A percentile compares a stretch with the other conserved stretches of the same genome.
Conservation (phyloP, 164 flowering plant species). For the Chimonanthus praecox region DNA sequence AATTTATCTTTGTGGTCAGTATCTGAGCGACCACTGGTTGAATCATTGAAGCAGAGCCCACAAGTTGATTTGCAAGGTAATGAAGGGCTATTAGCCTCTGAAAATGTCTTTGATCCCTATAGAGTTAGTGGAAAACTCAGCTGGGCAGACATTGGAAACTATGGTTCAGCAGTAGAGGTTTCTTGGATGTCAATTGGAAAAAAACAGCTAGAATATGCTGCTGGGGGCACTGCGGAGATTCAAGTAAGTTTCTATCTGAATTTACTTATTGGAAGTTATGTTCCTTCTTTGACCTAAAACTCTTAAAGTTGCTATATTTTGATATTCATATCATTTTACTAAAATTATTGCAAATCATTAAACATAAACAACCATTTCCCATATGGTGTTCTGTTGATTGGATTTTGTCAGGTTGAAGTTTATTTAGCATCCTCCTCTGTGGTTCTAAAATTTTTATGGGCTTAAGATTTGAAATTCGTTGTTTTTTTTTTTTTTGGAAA, state of each 20-base stretch:
- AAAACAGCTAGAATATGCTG: conserved; percentile 68
- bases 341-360: no score
- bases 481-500: neutral
- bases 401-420: neutral
- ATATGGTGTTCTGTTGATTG: no score
- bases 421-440: neutral
- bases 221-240: conserved; percentile 64
- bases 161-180: conserved; percentile 55
- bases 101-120: conserved; percentile 60
- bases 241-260: conserved; percentile 32
- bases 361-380: no score
- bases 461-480: neutral
- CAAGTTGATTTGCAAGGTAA: conserved; percentile 41
- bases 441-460: neutral
- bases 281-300: neutral
- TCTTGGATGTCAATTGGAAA: conserved; percentile 85
- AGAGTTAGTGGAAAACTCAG: conserved; percentile 65
- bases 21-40: conserved; percentile 43
- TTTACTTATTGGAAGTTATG: neutral
- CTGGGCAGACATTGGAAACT: conserved; percentile 68
- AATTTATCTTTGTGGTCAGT: conserved; percentile 47
- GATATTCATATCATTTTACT: no score
- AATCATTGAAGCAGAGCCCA: conserved; percentile 52
- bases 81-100: conserved; percentile 44
- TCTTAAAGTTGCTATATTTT: no score